phyloP scores from a whole-genome alignment of 768 basidiomycete genomes.

The Hypsizygus marmoreus region DNA sequence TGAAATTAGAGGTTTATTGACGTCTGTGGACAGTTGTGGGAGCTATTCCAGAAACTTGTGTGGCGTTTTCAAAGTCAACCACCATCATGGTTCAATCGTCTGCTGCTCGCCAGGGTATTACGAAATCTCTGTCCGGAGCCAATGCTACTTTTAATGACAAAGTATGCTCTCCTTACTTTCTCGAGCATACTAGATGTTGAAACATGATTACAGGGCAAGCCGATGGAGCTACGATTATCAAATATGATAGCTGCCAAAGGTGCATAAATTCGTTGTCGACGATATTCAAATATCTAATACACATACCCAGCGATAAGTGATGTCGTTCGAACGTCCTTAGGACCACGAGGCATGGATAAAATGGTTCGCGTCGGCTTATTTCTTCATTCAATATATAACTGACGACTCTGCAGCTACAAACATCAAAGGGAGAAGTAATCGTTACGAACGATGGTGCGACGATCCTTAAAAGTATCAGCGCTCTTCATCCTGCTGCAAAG shows the following conservation, averaged over 20 bases:
- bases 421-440: constrained; percentile 92
- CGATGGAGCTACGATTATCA: constrained; percentile 97
- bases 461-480: constrained; percentile 93
- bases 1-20: too few relatives aligned
- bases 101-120: constrained; percentile 44
- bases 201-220: constrained; percentile 75
- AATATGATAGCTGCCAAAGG: constrained; percentile 99
- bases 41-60: too few relatives aligned
- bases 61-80: too few relatives aligned
- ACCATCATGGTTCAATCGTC: too few relatives aligned
- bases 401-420: constrained; percentile 74
- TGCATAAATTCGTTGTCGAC: constrained; percentile 25
- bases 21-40: too few relatives aligned
- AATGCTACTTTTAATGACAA: constrained; percentile 89
- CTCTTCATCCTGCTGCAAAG: constrained; percentile 96
- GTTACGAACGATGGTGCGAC: constrained; percentile 99
- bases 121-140: constrained; percentile 52
- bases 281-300: constrained; percentile 7
- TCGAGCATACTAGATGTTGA: constrained; percentile 15
- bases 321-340: constrained; percentile 94
- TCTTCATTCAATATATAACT: constrained; percentile 7
- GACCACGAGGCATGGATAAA: constrained; percentile 99
- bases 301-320: constrained; percentile 82
- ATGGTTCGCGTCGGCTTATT: constrained; percentile 62
- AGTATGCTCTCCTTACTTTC: constrained; percentile 38